phyloP scores from a whole-genome alignment of 495 filamentous ascomycete species.

The Penicillium bialowiezense region DNA sequence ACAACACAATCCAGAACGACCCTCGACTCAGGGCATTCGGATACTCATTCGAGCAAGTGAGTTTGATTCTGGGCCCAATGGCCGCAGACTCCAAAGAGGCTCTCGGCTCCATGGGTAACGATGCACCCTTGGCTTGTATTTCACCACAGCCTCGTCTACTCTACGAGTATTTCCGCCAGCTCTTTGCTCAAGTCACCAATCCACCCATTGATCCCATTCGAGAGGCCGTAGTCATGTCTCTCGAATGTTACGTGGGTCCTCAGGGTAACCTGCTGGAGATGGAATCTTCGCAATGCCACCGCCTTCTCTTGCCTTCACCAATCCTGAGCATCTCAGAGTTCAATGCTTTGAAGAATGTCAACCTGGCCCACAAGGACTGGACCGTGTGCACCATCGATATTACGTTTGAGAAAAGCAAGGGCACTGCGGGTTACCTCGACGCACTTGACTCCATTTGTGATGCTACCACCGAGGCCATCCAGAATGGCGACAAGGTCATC shows the following conservation, averaged over 20 bases:
- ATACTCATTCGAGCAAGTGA: constrained; percentile 97
- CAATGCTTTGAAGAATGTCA: constrained; percentile 82
- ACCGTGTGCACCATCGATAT: constrained; percentile 92
- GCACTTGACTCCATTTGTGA: constrained; percentile 89
- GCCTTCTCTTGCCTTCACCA: constrained; percentile 84
- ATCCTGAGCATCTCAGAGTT: constrained; percentile 91
- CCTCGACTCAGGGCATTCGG: constrained; percentile 83
- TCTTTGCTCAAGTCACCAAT: constrained; percentile 99
- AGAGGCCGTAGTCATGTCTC: constrained; percentile 98
- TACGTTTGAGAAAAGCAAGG: constrained; percentile 88
- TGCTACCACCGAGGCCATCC: constrained; percentile 79
- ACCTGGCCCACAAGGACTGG: constrained; percentile 73
- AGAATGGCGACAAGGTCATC: constrained; percentile 81
- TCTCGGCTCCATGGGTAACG: constrained; percentile 99
- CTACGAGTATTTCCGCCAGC: constrained; percentile 97
- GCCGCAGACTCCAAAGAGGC: constrained; percentile 98
- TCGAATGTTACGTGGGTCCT: constrained; percentile 96
- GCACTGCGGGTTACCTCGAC: constrained; percentile 80
- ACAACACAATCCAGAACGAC: constrained; percentile 78
- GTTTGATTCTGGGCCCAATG: constrained; percentile 91
- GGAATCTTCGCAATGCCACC: constrained; percentile 83
- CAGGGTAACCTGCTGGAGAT: constrained; percentile 98
- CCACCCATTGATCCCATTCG: constrained; percentile 98
- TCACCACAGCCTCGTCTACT: constrained; percentile 85
- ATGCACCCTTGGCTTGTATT: constrained; percentile 91